A percentile compares a stretch with the other conserved stretches of the same genome.
Conservation (phyloP, 2,329 filamentous ascomycete species). For the Talaromyces sp. region DNA sequence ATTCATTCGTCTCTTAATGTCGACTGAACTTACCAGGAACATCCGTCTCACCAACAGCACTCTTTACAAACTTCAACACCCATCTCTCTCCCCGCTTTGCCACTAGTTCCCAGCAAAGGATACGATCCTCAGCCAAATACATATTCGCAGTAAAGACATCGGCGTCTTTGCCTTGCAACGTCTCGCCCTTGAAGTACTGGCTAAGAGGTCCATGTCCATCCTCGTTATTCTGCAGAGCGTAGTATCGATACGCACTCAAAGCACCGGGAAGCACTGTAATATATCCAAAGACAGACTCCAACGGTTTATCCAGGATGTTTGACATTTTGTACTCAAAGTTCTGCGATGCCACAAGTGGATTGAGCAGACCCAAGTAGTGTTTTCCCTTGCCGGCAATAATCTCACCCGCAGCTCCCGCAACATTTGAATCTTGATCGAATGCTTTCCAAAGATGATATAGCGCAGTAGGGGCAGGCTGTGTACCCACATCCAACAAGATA, state of each 20-base stretch:
- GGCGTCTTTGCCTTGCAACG: constrained; percentile 89
- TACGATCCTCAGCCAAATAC: constrained; percentile 98
- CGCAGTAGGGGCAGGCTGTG: constrained; percentile 80
- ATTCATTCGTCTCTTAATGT: constrained; percentile 32
- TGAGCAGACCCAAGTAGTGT: constrained; percentile 76
- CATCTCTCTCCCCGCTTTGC: constrained; percentile 92
- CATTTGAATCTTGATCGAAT: constrained; percentile 95
- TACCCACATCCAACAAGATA: constrained; percentile 94
- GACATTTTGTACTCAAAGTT: constrained; percentile 99
- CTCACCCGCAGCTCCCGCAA: constrained; percentile 93
- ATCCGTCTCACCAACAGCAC: constrained; percentile 94
- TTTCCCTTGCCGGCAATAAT: constrained; percentile 94
- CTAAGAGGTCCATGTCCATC: constrained; percentile 92
- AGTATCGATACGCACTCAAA: constrained; percentile 90
- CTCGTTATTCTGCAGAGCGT: constrained; percentile 93
- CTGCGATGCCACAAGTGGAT: constrained; percentile 91
- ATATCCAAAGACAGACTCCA: constrained; percentile 96
- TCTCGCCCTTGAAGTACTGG: constrained; percentile 99
- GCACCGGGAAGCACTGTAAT: constrained; percentile 96
- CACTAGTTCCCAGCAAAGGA: constrained; percentile 96
- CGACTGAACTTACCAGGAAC: constrained; percentile 67
- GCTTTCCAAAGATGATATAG: constrained; percentile 99
- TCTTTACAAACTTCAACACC: constrained; percentile 98
- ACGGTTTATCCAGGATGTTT: constrained; percentile 94
- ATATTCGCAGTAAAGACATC: constrained; percentile 99